A percentile compares a stretch with the other conserved stretches of the same genome.
phyloP scores from a whole-genome alignment of 1,139 yeast genomes.

The Lodderomyces metapsilosis region DNA sequence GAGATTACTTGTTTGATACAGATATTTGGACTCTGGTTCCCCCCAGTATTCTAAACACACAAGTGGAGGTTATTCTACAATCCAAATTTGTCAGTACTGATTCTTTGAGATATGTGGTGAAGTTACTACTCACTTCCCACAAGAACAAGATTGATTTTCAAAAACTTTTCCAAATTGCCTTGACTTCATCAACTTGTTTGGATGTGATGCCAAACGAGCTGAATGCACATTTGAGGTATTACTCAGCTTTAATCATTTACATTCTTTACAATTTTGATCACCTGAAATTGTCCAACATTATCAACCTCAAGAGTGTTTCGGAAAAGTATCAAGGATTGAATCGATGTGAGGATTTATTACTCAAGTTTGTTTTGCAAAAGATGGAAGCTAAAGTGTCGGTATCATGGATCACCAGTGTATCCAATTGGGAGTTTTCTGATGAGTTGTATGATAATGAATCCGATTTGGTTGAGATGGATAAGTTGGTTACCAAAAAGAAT shows the following conservation, averaged over 20 bases:
- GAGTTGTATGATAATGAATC: conserved; percentile 38
- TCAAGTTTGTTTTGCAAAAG: conserved; percentile 52
- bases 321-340: conserved; percentile 58
- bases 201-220: conserved; percentile 21
- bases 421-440: conserved; percentile 64
- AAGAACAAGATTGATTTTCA: conserved; percentile 43
- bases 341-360: conserved; percentile 57
- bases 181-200: conserved; percentile 48
- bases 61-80: conserved; percentile 61
- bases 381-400: conserved; percentile 53
- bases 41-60: conserved; percentile 54
- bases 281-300: conserved; percentile 43
- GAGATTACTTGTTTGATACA: conserved; percentile 15
- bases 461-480: conserved; percentile 42
- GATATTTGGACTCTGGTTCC: conserved; percentile 48
- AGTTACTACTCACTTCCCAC: conserved; percentile 33
- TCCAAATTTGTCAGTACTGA: conserved; percentile 45
- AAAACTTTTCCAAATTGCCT: conserved; percentile 62
- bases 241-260: conserved; percentile 43
- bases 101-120: conserved; percentile 41
- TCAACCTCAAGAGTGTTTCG: conserved; percentile 10
- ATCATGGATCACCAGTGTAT: conserved; percentile 61
- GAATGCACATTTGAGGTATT: conserved; percentile 29
- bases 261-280: conserved; percentile 49
- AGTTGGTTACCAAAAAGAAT: conserved; percentile 42